These are phyloP conservation scores for Epicoccum nigrum DNA, from an alignment of 2,329 filamentous ascomycete genomes.

Conservation along the genomic window DNA sequence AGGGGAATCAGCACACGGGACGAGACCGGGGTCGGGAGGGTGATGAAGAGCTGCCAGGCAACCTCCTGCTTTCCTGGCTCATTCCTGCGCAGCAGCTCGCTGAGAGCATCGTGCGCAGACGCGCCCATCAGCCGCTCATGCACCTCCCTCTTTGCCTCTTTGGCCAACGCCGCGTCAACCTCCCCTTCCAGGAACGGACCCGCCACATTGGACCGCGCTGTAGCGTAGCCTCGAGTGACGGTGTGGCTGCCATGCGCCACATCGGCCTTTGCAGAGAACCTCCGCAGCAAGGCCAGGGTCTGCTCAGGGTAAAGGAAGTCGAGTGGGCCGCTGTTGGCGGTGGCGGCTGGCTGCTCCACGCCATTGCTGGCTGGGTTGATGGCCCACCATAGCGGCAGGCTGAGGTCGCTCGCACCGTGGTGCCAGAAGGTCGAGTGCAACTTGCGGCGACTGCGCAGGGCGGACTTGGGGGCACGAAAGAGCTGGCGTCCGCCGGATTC, in stretches of 20 bases:
- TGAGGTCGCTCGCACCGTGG: slow-evolving; percentile 58
- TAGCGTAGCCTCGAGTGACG: slow-evolving; percentile 3
- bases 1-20: slow-evolving; percentile 26
- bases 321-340: slow-evolving; percentile 38
- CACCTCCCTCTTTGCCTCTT: slow-evolving; percentile 29
- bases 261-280: slow-evolving; percentile 27
- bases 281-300: slow-evolving; percentile 49
- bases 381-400: slow-evolving; percentile 44
- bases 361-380: slow-evolving; percentile 13
- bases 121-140: slow-evolving; percentile 21
- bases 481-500: slow-evolving; percentile 61
- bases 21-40: slow-evolving; percentile 23
- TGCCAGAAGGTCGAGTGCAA: slow-evolving; percentile 64
- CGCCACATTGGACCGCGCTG: not conserved
- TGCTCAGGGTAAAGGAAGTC: slow-evolving; percentile 58
- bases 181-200: slow-evolving; percentile 9
- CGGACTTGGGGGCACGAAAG: slow-evolving; percentile 50
- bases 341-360: slow-evolving; percentile 7
- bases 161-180: slow-evolving; percentile 12
- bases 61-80: slow-evolving; percentile 34
- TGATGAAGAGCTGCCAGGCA: slow-evolving; percentile 48
- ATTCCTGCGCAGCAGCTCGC: slow-evolving; percentile 20
- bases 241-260: not conserved
- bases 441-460: slow-evolving; percentile 53
- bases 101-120: slow-evolving; percentile 28